Evolutionary conservation across 73 alveolate species (phyloP), one percentile per base, ranked within the genome.

Genomic region (Symbiodinium natans): DNA sequence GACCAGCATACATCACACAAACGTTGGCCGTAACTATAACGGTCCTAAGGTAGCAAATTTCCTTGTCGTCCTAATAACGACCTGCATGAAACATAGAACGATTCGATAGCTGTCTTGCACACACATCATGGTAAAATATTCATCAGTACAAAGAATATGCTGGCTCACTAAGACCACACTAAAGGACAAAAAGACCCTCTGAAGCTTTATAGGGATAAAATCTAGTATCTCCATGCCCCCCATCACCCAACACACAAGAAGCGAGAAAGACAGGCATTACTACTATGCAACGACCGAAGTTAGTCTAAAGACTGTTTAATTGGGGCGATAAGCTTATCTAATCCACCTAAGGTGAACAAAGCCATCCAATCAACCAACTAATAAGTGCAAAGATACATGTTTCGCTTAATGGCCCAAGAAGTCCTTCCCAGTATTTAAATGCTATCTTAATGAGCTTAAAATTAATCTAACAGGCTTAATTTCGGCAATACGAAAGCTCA

Each of bases 71-170:
- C 48, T 33, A 77, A 77, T 77, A 77, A n/a, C 48, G 87, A 77
- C 87, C 87, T 77, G 87, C 87, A 77, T 77, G 87, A 77, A 77
- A 77, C 87, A 77, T 77, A 77, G 87, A 77, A 77, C 87, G 87
- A 77, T 36, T 77, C 42, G 87, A 77, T 77, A 36, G 87, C 54
- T 77, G 87, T 77, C 87, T 77, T 77, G 48, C 87, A 36, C 87
- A 77, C 42, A 36, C 48, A 33, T 77, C 42, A 77, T 77, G 87
- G 87, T 77, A 36, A 77, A 77, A 77, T 77, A 36, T 68, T 68
- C 82, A 68, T 68, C 82, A 68, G 82, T 68, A 77, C 87, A 31
- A n/a, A 33, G n/a, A 36, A 77, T 36, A 36, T 77, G 87, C 42
- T 33, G 87, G n/a, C 33, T 7, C n/a, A 36, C n/a, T 77, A 7